Evolutionary conservation across 2,329 filamentous ascomycete species (phyloP), one percentile per base, ranked within the genome.

Genomic region (Didymella lethalis): DNA sequence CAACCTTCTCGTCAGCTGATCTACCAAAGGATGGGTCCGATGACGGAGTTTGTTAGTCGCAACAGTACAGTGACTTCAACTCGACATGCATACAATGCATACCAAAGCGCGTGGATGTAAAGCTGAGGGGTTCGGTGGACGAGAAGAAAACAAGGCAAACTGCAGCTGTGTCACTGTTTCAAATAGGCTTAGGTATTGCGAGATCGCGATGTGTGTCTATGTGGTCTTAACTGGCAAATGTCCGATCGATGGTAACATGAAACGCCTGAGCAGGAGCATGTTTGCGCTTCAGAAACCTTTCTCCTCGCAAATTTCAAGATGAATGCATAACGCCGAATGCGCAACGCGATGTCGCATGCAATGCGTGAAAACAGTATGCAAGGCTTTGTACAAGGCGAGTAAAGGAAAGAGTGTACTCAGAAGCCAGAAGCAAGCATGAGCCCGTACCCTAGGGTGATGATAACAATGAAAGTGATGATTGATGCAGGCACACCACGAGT

Each of bases 401-500:
- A 56, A 43, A 47, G 6, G 20, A 10, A 18, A n/a, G 7, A 29
- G 29, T 26, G 12, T 12, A 26, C 45, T 61, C 80, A 90, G 50
- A 92, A 82, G 0, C 88, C 88, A 11, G 86, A 88, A 48, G 92
- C 82, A 64, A 89, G 83, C 93, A 98, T 97, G 64, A 96, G 83
- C 2, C 89, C 92, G 78, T 97, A 99, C 0, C 95, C 96, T 41
- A 99, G 80, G 0, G 92, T 94, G 28, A 98, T 85, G 41, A 97
- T 89, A 10, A 99, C 91, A 0, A 84, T 77, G 67, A 96, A 89
- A 0, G 93, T 89, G 54, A 97, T 82, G 34, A 98, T 75, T 77
- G 91, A 96, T 73, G 90, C 89, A 0, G 95, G 94, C 36, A 99
- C 87, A 72, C 95, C 95, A n/a, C 93, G 84, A 50, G 90, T 96